Percentiles rank a stretch among this genome's conserved stretches.
phyloP scores from a whole-genome alignment of 768 basidiomycete genomes.

The Pulveroboletus ravenelii region DNA sequence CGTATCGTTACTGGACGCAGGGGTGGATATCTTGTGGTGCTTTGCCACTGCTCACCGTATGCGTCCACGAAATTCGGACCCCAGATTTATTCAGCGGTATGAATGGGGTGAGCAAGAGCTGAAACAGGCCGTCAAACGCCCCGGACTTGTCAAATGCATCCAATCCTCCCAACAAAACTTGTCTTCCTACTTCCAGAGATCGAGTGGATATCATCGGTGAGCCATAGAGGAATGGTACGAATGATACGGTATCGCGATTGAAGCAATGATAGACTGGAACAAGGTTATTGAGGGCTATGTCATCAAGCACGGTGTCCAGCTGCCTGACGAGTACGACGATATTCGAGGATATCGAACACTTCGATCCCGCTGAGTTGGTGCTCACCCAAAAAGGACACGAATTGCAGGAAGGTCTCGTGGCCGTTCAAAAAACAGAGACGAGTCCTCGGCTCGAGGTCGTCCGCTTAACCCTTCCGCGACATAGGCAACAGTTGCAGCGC shows the following conservation, averaged over 20 bases:
- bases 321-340: too few relatives aligned
- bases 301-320: slow-evolving; percentile 9
- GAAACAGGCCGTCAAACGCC: neutral
- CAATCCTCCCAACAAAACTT: slow-evolving; percentile 7
- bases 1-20: slow-evolving; percentile 21
- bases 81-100: slow-evolving; percentile 9
- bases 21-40: slow-evolving; percentile 13
- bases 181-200: slow-evolving; percentile 15
- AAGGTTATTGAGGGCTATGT: neutral
- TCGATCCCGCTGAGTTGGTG: too few relatives aligned
- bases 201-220: slow-evolving; percentile 13
- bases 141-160: slow-evolving; percentile 1
- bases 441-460: too few relatives aligned
- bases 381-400: too few relatives aligned
- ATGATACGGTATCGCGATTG: slow-evolving; percentile 13
- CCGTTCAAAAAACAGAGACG: too few relatives aligned
- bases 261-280: slow-evolving; percentile 10
- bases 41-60: slow-evolving; percentile 15
- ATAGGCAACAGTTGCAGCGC: too few relatives aligned
- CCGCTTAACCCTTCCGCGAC: too few relatives aligned
- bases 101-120: neutral
- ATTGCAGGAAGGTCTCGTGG: too few relatives aligned
- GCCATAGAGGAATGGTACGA: slow-evolving; percentile 15
- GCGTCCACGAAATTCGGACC: slow-evolving; percentile 15
- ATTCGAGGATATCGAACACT: too few relatives aligned